A percentile compares a stretch with the other conserved stretches of the same genome.
These are phyloP conservation scores for Oemleria cerasiformis DNA, from an alignment of 306 rosid genomes.

Conservation along the genomic window DNA sequence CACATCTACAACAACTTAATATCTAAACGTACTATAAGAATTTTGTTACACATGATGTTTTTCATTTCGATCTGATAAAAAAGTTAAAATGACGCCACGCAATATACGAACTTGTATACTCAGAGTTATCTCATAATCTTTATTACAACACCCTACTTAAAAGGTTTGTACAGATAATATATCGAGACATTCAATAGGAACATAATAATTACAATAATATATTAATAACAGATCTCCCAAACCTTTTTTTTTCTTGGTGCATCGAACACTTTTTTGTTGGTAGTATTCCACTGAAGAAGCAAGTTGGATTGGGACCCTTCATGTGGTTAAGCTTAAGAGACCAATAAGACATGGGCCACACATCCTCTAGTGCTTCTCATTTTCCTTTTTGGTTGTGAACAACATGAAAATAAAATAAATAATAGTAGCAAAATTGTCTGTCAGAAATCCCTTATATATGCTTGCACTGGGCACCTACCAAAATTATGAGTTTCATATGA, in stretches of 20 bases:
- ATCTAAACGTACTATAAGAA: too few species aligned
- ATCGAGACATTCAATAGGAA: too few species aligned
- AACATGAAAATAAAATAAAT: background rate
- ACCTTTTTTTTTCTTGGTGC: background rate
- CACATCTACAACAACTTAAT: too few species aligned
- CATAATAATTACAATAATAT: too few species aligned
- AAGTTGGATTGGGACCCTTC: background rate
- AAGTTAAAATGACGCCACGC: too few species aligned
- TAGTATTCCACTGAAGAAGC: background rate
- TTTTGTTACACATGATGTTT: too few species aligned
- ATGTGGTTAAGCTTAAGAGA: background rate
- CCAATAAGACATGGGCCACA: background rate
- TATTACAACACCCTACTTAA: too few species aligned
- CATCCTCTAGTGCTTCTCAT: background rate
- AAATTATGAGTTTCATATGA: background rate
- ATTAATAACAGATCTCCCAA: too few species aligned
- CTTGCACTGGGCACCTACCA: background rate
- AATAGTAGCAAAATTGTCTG: background rate
- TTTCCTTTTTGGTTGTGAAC: background rate
- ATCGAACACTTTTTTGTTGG: background rate
- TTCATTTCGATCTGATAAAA: too few species aligned
- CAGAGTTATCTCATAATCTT: too few species aligned
- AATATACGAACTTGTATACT: too few species aligned
- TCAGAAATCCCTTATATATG: background rate
- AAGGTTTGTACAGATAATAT: too few species aligned